Base-by-base conservation (phyloP, 2,329 filamentous ascomycete species). In the Myriosclerotinia curreyana region DNA sequence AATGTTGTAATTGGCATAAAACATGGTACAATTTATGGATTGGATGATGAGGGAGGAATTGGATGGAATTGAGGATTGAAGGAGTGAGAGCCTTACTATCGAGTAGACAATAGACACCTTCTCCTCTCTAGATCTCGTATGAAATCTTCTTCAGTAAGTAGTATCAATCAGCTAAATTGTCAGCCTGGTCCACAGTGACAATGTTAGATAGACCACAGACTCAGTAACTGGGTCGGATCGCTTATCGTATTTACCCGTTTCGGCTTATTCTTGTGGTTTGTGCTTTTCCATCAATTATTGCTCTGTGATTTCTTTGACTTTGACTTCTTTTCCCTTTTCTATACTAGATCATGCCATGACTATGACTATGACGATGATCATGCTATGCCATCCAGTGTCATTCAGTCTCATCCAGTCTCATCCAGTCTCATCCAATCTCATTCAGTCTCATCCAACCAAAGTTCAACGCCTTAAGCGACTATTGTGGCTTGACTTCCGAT, bases 381-480 rank as follows among this genome's bases (percentile, higher is more conserved):
- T n/a, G n/a, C n/a, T n/a, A n/a, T n/a, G n/a, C n/a, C n/a, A 53
- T 6, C 55, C 55, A 34, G 8, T 15, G 20, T 44, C 40, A 14
- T 7, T 20, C 40, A 20, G n/a, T 44, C n/a, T n/a, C n/a, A n/a
- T n/a, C n/a, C n/a, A n/a, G n/a, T n/a, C n/a, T n/a, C n/a, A n/a
- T n/a, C n/a, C n/a, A n/a, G n/a, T n/a, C n/a, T n/a, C n/a, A n/a
- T 11, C 34, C 46, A 15, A 56, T 46, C 42, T 46, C 22, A 36
- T 48, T 15, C 11, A 20, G 34, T 53, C 6, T 31, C 31, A 34
- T 40, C 60, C 60, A 56, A 54, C 42, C 60, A 56, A 40, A 56
- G 31, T 56, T 62, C 56, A 36, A 56, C 60, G 60, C 60, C 50
- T 40, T 40, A 62, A 46, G 51, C 61, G 46, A 63, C 52, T 25